These are phyloP conservation scores for Senna siamea DNA, from an alignment of 306 rosid species.

Conservation along the genomic window DNA sequence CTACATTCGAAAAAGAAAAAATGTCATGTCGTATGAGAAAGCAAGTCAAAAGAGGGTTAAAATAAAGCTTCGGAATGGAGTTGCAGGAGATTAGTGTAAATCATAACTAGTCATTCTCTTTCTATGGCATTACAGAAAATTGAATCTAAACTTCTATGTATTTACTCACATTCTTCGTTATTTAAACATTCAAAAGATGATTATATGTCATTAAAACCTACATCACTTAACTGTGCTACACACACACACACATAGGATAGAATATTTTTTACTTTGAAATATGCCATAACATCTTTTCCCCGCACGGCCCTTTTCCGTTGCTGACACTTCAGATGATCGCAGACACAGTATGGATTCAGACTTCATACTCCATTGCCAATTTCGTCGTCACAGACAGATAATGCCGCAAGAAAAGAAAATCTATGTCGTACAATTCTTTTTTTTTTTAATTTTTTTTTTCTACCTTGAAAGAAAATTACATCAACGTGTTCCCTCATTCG, in stretches of 20 bases:
- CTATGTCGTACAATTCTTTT: not conserved
- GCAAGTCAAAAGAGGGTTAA: too few species aligned
- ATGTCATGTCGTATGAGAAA: not conserved
- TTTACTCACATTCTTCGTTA: not conserved
- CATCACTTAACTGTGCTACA: too few species aligned
- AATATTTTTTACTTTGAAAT: too few species aligned
- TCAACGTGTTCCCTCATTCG: not conserved
- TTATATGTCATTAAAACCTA: too few species aligned
- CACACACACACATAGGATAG: too few species aligned
- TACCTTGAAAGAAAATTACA: conserved; percentile 1
- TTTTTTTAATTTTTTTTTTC: not conserved
- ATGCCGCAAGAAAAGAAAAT: not conserved
- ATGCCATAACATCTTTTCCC: not conserved
- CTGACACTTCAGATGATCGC: not conserved
- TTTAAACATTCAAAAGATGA: not conserved
- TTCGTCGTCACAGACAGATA: not conserved
- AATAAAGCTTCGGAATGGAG: too few species aligned
- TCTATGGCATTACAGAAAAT: not conserved
- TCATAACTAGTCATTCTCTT: not conserved
- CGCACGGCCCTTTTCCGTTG: not conserved
- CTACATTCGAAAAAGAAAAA: too few species aligned
- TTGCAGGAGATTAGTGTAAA: too few species aligned
- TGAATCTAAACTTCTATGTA: too few species aligned
- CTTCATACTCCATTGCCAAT: not conserved
- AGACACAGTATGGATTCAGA: not conserved